Evolutionary conservation across 257 asterid species (phyloP).

Genomic region (Phtheirospermum japonicum): DNA sequence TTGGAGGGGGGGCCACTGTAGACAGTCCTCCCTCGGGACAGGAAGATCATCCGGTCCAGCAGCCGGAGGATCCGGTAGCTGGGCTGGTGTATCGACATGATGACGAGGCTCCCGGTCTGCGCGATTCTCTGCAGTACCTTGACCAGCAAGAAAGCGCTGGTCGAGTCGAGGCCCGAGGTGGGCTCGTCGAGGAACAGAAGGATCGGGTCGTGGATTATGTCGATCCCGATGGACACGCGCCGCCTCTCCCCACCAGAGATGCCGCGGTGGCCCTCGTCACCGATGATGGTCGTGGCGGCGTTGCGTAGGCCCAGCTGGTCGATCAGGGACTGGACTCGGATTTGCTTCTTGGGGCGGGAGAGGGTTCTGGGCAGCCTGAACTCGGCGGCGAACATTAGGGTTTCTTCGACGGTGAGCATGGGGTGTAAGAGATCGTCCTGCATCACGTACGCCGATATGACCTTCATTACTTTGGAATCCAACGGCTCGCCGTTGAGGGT

Average conservation of each 20-base stretch:
- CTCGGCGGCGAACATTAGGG: constrained; percentile 64
- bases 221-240: constrained; percentile 64
- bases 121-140: constrained; percentile 61
- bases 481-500: constrained; percentile 48
- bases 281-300: constrained; percentile 35
- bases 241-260: constrained; percentile 57
- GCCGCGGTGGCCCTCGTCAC: constrained; percentile 49
- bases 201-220: constrained; percentile 66
- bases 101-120: constrained; percentile 56
- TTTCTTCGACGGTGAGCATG: constrained; percentile 64
- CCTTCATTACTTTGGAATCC: constrained; percentile 43
- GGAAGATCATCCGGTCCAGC: constrained; percentile 46
- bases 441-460: constrained; percentile 63
- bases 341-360: constrained; percentile 32
- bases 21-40: constrained; percentile 57
- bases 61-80: constrained; percentile 55
- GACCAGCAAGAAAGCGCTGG: constrained; percentile 64
- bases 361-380: constrained; percentile 46
- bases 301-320: constrained; percentile 34
- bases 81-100: constrained; percentile 70
- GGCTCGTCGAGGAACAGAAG: constrained; percentile 64
- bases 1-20: constrained; percentile 52
- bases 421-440: constrained; percentile 62
- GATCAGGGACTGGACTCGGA: constrained; percentile 31
- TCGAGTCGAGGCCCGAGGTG: constrained; percentile 68